Evolutionary conservation across 2,329 filamentous ascomycete genomes (phyloP).

Genomic region (Ophiosphaerella korrae): DNA sequence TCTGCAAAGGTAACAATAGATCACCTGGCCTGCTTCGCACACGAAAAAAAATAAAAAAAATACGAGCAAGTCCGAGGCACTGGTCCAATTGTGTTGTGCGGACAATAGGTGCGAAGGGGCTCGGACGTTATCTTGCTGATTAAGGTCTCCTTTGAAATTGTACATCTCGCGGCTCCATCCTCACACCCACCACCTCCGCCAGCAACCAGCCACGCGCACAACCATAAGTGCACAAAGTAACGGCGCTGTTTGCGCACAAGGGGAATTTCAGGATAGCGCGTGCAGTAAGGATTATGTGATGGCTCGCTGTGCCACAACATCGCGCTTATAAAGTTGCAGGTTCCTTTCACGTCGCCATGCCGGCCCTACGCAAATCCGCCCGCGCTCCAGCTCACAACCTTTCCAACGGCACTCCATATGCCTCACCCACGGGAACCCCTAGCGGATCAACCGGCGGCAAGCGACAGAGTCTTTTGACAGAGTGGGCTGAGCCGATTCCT

Average conservation of each 20-base stretch:
- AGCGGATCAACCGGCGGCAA: conserved; percentile 38
- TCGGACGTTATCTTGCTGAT: conserved; percentile 12
- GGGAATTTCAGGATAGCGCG: conserved; percentile 30
- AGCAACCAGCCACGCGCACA: conserved; percentile 34
- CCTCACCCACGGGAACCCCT: conserved; percentile 36
- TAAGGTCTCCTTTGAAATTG: conserved; percentile 14
- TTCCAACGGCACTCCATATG: conserved; percentile 44
- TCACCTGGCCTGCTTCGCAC: not conserved
- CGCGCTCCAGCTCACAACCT: conserved; percentile 35
- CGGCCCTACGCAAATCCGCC: conserved; percentile 46
- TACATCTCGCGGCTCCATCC: conserved; percentile 9
- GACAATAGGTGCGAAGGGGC: conserved; percentile 16
- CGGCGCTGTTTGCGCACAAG: conserved; percentile 29
- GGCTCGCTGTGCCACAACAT: conserved; percentile 10
- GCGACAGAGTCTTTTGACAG: conserved; percentile 48
- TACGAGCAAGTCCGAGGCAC: conserved; percentile 1
- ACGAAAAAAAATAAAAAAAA: not conserved
- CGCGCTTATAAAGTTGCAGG: conserved; percentile 41
- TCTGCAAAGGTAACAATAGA: not conserved
- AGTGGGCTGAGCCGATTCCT: conserved; percentile 64
- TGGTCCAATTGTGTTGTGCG: conserved; percentile 18
- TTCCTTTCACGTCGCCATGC: conserved; percentile 38
- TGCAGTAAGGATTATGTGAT: conserved; percentile 35
- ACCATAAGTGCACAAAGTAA: conserved; percentile 32
- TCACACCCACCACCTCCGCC: conserved; percentile 19